Evolutionary conservation across 2,329 filamentous ascomycete genomes (phyloP).

Genomic region (Mycosphaerella arachidis): DNA sequence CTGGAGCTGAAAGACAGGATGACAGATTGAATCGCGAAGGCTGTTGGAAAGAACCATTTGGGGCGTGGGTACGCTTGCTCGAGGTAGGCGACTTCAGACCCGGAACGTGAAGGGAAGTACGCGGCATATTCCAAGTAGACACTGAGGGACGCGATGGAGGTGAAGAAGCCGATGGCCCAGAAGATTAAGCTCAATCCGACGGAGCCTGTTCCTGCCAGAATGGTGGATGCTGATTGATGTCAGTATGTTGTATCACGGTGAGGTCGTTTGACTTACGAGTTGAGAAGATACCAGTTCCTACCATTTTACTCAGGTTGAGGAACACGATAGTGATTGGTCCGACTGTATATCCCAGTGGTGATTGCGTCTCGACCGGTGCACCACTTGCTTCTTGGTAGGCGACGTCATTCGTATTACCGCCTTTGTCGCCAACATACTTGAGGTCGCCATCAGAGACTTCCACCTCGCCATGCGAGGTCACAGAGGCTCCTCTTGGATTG

Average conservation of each 20-base stretch:
- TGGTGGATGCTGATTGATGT: slow-evolving; percentile 46
- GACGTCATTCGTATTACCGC: slow-evolving; percentile 47
- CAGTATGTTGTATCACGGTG: background rate
- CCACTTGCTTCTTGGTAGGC: slow-evolving; percentile 59
- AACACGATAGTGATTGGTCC: slow-evolving; percentile 55
- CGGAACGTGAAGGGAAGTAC: slow-evolving; percentile 64
- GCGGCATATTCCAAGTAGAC: slow-evolving; percentile 61
- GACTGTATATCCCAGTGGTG: slow-evolving; percentile 58
- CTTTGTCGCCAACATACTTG: slow-evolving; percentile 41
- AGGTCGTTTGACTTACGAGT: slow-evolving; percentile 48
- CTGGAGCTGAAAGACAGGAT: slow-evolving; percentile 62
- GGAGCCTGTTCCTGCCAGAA: slow-evolving; percentile 58
- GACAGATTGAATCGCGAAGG: slow-evolving; percentile 61
- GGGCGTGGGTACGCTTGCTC: slow-evolving; percentile 64
- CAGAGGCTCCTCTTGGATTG: slow-evolving; percentile 3
- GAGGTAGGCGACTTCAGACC: slow-evolving; percentile 63
- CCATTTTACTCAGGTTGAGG: slow-evolving; percentile 59
- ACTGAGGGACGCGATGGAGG: slow-evolving; percentile 51
- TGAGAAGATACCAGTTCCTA: slow-evolving; percentile 50
- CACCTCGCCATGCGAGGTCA: slow-evolving; percentile 11
- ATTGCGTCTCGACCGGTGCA: slow-evolving; percentile 56
- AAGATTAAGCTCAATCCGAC: slow-evolving; percentile 60
- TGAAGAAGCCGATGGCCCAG: slow-evolving; percentile 60
- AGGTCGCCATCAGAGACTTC: slow-evolving; percentile 37
- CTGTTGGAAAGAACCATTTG: slow-evolving; percentile 59